Percentiles rank a stretch among this genome's conserved stretches.
Evolutionary conservation across 768 basidiomycete species (phyloP).

Genomic region (Omphalotus guepiniiformis): DNA sequence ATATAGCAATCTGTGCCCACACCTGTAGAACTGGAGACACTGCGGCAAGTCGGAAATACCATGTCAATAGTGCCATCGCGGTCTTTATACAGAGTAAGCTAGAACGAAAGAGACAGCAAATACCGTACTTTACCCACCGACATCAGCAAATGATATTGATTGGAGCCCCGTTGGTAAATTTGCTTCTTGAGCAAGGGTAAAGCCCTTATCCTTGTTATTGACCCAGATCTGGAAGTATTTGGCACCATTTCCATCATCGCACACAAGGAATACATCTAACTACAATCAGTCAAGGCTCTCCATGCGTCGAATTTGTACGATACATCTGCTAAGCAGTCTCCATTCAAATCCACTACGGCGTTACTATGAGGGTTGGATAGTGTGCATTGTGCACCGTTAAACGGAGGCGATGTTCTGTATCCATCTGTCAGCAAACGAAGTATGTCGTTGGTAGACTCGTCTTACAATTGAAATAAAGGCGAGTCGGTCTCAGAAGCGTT

Average conservation of each 20-base stretch:
- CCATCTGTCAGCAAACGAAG: background rate
- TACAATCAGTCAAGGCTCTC: background rate
- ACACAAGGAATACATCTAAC: conserved; percentile 85
- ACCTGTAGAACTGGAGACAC: conserved; percentile 63
- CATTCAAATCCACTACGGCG: conserved; percentile 90
- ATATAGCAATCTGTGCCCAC: conserved; percentile 74
- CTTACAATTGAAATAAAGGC: conserved; percentile 67
- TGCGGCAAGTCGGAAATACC: conserved; percentile 81
- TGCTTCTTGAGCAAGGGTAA: conserved; percentile 62
- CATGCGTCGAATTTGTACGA: conserved; percentile 1
- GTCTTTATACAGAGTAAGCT: conserved; percentile 43
- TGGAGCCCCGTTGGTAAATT: conserved; percentile 73
- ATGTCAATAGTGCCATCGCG: conserved; percentile 97
- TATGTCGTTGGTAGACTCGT: conserved; percentile 6
- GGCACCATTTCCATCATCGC: conserved; percentile 55
- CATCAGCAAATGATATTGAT: conserved; percentile 83
- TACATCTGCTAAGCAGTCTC: conserved; percentile 90
- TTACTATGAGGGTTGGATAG: conserved; percentile 91
- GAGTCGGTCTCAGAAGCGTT: conserved; percentile 49
- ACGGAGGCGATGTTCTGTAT: conserved; percentile 51
- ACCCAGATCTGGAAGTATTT: conserved; percentile 89
- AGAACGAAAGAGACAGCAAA: conserved; percentile 3
- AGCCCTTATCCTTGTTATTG: conserved; percentile 77
- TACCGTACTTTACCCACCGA: conserved; percentile 48
- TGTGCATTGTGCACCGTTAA: conserved; percentile 63